Base-by-base conservation (phyloP, 208 protist species). In the Balamuthia mandrillaris region DNA sequence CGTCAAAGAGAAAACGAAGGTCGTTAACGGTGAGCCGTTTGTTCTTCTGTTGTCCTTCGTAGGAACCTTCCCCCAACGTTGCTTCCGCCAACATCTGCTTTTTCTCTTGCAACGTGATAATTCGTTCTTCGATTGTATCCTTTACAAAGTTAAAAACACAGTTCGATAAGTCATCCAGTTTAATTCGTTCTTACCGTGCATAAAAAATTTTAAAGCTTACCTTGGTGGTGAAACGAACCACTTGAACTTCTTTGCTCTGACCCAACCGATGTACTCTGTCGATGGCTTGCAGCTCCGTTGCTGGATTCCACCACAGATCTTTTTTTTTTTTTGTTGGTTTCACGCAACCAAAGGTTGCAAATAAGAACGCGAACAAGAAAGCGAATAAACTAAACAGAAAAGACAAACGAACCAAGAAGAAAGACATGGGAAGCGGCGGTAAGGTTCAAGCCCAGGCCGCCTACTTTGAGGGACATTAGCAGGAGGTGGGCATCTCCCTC, bases 391-490 rank as follows among this genome's bases (percentile, higher is more conserved):
- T n/a, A n/a, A n/a, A 95, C 96, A 99, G 85, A 81, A 93, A 16
- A 89, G 82, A n/a, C n/a, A n/a, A n/a, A n/a, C n/a, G n/a, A n/a
- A 65, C 94, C 92, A 6, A 91, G 4, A 0, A 99, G 87, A 31
- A 98, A 89, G 0, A 98, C 96, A 56, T 97, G 91, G 72, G 96
- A 98, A 3, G 98, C 98, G 7, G 91, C 94, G 1, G 96, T 98
- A 16, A 99, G 94, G 75, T 99, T 99, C 5, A 99, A 90, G 9
- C 98, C 98, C 37, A 98, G 94, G 58, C 97, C 98, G n/a, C n/a
- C n/a, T n/a, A n/a, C n/a, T n/a, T n/a, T n/a, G n/a, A n/a, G n/a
- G n/a, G n/a, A n/a, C n/a, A n/a, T n/a, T n/a, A n/a, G n/a, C n/a
- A n/a, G n/a, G n/a, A n/a, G n/a, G n/a, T n/a, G n/a, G n/a, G n/a